Base-by-base conservation (phyloP, 805 yeast species). In the Starmerella tilneyi region DNA sequence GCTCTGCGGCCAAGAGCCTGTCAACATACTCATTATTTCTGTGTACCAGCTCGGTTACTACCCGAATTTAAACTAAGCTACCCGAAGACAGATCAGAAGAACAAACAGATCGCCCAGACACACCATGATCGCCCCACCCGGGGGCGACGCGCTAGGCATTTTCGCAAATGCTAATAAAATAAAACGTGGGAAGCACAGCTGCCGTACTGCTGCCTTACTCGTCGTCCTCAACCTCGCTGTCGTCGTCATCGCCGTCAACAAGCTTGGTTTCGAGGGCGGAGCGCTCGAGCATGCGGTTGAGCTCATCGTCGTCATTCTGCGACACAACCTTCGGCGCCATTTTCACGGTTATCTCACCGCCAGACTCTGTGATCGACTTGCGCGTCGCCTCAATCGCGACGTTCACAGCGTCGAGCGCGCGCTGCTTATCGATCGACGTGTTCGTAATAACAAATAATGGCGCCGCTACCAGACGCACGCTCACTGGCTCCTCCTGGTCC, bases 251-350 rank as follows among this genome's bases (percentile, higher is more conserved):
- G 47, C 82, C 88, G 40, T 85, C 81, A 48, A 83, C 86, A 58
- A 80, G 79, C 63, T 79, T 78, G 61, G 83, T 88, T 64, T 84
- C 96, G 62, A 81, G 73, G 70, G 85, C 96, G 63, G 85, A 84
- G 63, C 84, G 76, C 69, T 89, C 96, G 76, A 92, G 79, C 55
- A 92, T 75, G 50, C 94, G 95, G 67, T 86, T 94, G 61, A 92
- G 76, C 69, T 88, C 96, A 49, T 96, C 97, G 65, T 92, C 98
- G 65, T 92, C 98, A 49, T 92, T 84, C 50, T 95, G 97, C 46
- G 96, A 86, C 55, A 92, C 97, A 34, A 97, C 96, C 77, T 88
- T 89, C 62, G 98, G 97, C 58, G 94, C 89, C 96, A 89, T 89
- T 44, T 94, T 86, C 53, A 89, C 81, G 56, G 83, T 84, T 64